Evolutionary conservation across 257 asterid genomes (phyloP), one percentile per base, ranked within the genome.

Genomic region (Plantago ovata): DNA sequence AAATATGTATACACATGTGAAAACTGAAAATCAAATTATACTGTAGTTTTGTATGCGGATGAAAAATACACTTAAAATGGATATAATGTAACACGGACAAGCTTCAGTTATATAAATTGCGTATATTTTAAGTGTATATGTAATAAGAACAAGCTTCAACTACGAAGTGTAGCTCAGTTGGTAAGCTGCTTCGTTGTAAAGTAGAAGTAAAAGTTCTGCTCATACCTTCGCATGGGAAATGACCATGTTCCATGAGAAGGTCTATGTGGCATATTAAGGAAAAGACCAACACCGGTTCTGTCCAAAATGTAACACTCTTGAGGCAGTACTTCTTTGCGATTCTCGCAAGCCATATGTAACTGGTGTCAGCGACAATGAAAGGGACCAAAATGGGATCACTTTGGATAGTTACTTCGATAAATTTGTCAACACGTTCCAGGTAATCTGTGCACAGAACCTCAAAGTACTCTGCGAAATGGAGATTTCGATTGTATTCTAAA

Each of bases 301-400:
- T 76, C 81, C 81, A 72, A 40, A 76, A 76, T 0, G 90, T 77
- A 7, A 82, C 84, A 42, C 61, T 53, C 13, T 79, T 67, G 7
- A 83, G 66, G 5, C 60, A 53, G 39, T 63, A 60, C 15, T 80
- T 80, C 9, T 24, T 43, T 16, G 87, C 83, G 57, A 80, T 63
- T 6, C 18, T 12, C 13, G 68, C 56, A 2, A 72, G 57, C 87
- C 84, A 83, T 2, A 62, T 16, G 41, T 18, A 75, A 60, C 55
- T 7, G 47, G 84, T 73, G 24, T 83, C 87, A 5, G 81, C 60
- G n/a, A 83, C 56, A 56, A 83, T 43, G 56, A 77, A 73, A 12
- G 55, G 63, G 10, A 18, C 42, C 8, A 40, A 58, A 47, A 3
- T 3, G 1, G 77, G 69, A 45, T 72, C 75, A 5, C 76, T 50